These are phyloP conservation scores for Peterozyma toletana DNA, from an alignment of 805 yeast species.

Conservation along the genomic window DNA sequence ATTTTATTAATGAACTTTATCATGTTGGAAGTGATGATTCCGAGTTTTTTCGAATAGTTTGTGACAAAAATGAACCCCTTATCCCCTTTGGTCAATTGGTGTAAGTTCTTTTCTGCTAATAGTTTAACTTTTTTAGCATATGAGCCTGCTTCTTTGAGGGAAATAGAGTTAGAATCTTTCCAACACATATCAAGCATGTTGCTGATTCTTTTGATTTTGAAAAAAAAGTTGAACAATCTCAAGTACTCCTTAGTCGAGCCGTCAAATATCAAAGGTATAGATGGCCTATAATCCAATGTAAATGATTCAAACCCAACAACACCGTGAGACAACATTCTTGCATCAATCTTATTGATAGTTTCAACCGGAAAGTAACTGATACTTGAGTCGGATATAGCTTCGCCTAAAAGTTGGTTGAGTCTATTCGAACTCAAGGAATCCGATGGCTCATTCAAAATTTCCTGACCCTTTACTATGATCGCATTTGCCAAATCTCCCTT, in stretches of 20 bases:
- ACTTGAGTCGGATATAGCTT: conserved; percentile 53
- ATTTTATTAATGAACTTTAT: conserved; percentile 34
- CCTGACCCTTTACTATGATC: conserved; percentile 47
- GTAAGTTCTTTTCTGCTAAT: conserved; percentile 3
- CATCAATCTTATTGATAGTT: conserved; percentile 60
- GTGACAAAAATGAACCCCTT: conserved; percentile 15
- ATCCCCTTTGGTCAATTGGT: conserved; percentile 9
- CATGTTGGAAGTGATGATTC: conserved; percentile 30
- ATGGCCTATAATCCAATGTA: conserved; percentile 67
- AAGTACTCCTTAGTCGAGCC: conserved; percentile 58
- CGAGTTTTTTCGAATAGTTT: conserved; percentile 21
- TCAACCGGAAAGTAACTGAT: conserved; percentile 29
- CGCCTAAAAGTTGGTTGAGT: conserved; percentile 55
- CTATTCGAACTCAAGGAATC: conserved; percentile 56
- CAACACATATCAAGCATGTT: conserved; percentile 43
- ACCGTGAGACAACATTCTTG: conserved; percentile 72
- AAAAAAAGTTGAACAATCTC: conserved; percentile 76
- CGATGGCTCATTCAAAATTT: conserved; percentile 53
- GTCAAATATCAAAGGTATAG: conserved; percentile 30
- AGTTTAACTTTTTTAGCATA: conserved; percentile 9
- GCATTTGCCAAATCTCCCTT: conserved; percentile 78
- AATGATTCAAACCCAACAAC: conserved; percentile 87
- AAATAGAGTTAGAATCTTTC: conserved; percentile 28
- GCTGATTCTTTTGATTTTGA: conserved; percentile 66
- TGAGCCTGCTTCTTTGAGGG: conserved; percentile 12